Base-by-base conservation (phyloP, 495 filamentous ascomycete species). In the Penicillium ochrochloron region DNA sequence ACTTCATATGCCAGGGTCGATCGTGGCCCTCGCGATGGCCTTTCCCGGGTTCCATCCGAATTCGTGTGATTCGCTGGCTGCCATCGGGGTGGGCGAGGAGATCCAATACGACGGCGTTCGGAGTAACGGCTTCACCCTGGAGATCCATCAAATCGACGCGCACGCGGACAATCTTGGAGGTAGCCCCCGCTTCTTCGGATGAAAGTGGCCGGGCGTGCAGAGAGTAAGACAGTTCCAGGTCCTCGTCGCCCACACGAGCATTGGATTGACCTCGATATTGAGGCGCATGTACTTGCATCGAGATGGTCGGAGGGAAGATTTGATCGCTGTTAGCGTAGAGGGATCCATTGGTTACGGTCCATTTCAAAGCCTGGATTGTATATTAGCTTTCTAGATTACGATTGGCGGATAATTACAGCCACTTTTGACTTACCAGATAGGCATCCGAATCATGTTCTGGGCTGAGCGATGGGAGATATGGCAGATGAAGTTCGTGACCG, bases 281-380 rank as follows among this genome's bases (percentile, higher is more conserved):
- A 15, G 64, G 61, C 2, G 71, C 76, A 41, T 70, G 62, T 33
- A 80, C 66, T 50, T 74, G 69, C 73, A 79, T 76, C 12, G 73
- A 68, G 29, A 64, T 56, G 10, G 72, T 51, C 0, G 78, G 67
- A 0, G 82, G 83, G 66, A 83, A 84, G 65, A 85, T 70, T 21
- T 68, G 64, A 19, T 78, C 66, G 19, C 74, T 64, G 62, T 85
- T 85, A 62, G 82, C 75, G 27, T 67, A 75, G 9, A 85, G 73
- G 17, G 59, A 67, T 59, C 76, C 77, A 64, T 80, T 70, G 23
- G 76, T 53, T 7, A 76, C 73, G 53, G 75, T 66, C 69, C 83
- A 77, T 39, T 74, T 75, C 10, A 84, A 57, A 15, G 79, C 70
- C 78, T 80, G 51, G 10, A 57, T 17, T 15, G 12, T 12, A 11